Base-by-base conservation (phyloP, 1,284 basidiomycete species). In the Irpex sp. region DNA sequence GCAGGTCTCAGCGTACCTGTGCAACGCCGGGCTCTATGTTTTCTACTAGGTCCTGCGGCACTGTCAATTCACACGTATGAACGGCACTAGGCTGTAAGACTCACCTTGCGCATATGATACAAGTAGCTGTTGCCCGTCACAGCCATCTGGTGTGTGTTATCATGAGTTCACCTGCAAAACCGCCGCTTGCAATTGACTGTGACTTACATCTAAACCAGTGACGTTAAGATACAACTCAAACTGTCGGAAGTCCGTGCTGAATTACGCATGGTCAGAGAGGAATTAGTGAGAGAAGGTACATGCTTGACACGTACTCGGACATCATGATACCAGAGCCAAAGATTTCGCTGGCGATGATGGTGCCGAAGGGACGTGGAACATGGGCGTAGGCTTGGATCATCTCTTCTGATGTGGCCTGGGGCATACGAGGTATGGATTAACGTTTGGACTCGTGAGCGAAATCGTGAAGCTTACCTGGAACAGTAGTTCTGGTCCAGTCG, bases 331-430 rank as follows among this genome's bases (percentile, higher is more conserved):
- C 97, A 0, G 94, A 97, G 59, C 88, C 89, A 77, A 99, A 99
- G 36, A 99, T 85, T 66, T 99, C 97, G 68, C 94, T 94, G 8
- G 97, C 97, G 52, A 95, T 85, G 63, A 98, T 87, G 0, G 94
- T 96, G 1, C 95, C 97, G 62, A 91, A 93, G 0, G 95, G 97
- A 70, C 89, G 80, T 3, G 96, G 95, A 0, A 94, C 93, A 68
- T 89, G 84, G 0, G 90, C 85, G 72, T 97, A 98, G 0, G 94
- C 96, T 64, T 92, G 83, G 17, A 98, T 93, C 94, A 99, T 97
- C 73, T 96, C 88, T 66, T 92, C 86, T 11, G 92, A 95, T 0
- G 94, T 98, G 0, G 97, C 97, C 79, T 65, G 38, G 1, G 1
- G 13, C 21, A 17, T 26, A 51, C 4, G 40, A 40, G 4, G 19